Base-by-base conservation (phyloP, 495 filamentous ascomycete genomes). In the Xylaria cubensis region DNA sequence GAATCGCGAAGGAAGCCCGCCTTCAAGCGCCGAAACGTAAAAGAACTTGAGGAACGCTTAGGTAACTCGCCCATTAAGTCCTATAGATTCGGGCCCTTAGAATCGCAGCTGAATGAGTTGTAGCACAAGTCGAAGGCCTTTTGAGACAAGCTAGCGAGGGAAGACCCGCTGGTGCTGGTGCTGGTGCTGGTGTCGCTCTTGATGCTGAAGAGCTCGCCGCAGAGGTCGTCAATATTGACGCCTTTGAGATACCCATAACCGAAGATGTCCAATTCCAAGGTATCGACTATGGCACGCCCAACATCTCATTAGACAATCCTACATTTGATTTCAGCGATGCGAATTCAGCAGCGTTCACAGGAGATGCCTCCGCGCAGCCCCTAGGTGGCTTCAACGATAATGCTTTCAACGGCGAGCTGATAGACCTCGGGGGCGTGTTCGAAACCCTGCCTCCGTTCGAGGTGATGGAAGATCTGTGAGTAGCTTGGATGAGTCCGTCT, bases 1-100 rank as follows among this genome's bases (percentile, higher is more conserved):
- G 93, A 95, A 79, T 91, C 92, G 62, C 87, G 93, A 74, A 90
- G 92, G 83, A 97, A 95, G 82, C 94, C 93, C 70, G 92, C 93
- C 34, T 93, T 92, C n/a, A 97, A 95, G 84, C 85, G 93, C 74
- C 89, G 92, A 69, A 96, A 95, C 82, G 93, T 95, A 73, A 94
- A 91, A 83, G 91, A 93, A 77, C 82, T 97, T 72, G 93, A 97
- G 80, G 93, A 93, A 61, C 85, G 93, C 69, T 81, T 97, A 76
- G 91, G 93, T 94, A 88, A 64, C 61, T 71, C 62, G 51, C 44
- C 17, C 55, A 10, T 44, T 4, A 51, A 2, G 65, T 29, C 29
- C 46, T 9, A 24, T 50, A 41, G 36, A 39, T 39, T 26, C 10
- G 29, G 58, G 50, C 50, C 53, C 24, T 15, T 26, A 39, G 24